Percentiles rank a stretch among this genome's conserved stretches.
These are phyloP conservation scores for Fonsecaea pedrosoi DNA, from an alignment of 2,329 filamentous ascomycete genomes.

Conservation along the genomic window DNA sequence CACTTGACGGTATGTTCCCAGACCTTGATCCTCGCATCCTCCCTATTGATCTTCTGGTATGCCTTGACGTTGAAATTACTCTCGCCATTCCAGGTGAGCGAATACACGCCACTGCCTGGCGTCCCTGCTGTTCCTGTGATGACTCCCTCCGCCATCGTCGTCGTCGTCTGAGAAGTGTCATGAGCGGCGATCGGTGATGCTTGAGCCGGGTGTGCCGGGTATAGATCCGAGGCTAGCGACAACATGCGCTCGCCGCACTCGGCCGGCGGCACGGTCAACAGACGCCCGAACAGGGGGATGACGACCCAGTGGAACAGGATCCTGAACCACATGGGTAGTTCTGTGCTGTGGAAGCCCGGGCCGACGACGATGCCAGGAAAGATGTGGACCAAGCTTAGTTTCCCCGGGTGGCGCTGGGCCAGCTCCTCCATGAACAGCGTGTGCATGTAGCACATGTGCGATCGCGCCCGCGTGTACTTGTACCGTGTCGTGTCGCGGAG, in stretches of 20 bases:
- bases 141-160: constrained; percentile 11
- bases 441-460: constrained; percentile 44
- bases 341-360: constrained; percentile 40
- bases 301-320: constrained; percentile 36
- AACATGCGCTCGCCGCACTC: constrained; percentile 45
- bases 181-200: too few relatives aligned
- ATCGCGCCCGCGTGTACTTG: constrained; percentile 42
- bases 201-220: constrained; percentile 24
- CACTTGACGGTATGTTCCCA: constrained; percentile 40
- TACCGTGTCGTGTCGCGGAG: constrained; percentile 42
- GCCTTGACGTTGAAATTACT: constrained; percentile 22
- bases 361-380: constrained; percentile 47
- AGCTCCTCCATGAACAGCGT: constrained; percentile 45
- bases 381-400: constrained; percentile 43
- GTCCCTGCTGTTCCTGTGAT: constrained; percentile 36
- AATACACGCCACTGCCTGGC: constrained; percentile 42
- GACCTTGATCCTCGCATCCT: constrained; percentile 36
- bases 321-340: constrained; percentile 44
- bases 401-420: constrained; percentile 39
- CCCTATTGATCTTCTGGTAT: constrained; percentile 37
- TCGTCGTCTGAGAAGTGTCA: not conserved
- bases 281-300: constrained; percentile 39
- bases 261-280: constrained; percentile 36
- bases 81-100: constrained; percentile 36
- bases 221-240: constrained; percentile 37